Conservation (phyloP, 2,329 filamentous ascomycete genomes). For the Epichloe glyceriae region DNA sequence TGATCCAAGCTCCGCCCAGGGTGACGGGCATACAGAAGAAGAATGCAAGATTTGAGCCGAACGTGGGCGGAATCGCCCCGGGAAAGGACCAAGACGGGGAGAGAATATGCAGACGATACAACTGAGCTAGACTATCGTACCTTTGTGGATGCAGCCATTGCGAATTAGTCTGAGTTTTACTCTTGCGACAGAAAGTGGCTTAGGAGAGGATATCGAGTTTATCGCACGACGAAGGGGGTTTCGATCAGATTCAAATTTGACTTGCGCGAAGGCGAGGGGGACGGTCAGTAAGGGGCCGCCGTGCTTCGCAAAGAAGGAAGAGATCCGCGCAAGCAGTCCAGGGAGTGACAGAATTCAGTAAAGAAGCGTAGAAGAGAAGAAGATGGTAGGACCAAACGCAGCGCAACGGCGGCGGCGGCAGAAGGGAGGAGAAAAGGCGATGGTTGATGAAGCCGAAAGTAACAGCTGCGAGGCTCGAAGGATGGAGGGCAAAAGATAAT, state of each 20-base stretch:
- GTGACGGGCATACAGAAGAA: neutral
- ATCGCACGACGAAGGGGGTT: constrained; percentile 4
- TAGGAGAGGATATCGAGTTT: neutral
- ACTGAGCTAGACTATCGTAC: constrained; percentile 10
- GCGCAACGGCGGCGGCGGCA: neutral
- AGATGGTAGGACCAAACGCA: neutral
- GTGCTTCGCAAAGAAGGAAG: neutral
- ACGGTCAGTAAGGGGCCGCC: constrained; percentile 2
- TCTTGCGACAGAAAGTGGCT: neutral
- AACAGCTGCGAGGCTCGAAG: constrained; percentile 1
- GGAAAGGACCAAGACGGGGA: neutral
- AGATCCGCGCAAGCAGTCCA: neutral
- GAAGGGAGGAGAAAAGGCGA: neutral
- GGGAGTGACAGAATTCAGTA: neutral
- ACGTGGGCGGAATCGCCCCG: neutral
- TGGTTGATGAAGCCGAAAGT: constrained; percentile 4
- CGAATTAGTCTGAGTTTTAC: constrained; percentile 4
- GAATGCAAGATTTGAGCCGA: neutral
- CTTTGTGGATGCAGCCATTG: constrained; percentile 25
- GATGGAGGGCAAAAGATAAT: constrained; percentile 6
- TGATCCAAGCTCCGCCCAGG: neutral
- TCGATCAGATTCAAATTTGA: constrained; percentile 6
- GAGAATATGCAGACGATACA: neutral
- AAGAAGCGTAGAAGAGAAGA: neutral
- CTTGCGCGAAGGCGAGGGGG: constrained; percentile 8